Evolutionary conservation across 1,139 yeast genomes (phyloP).

Genomic region (Magnusiomyces paraingens): DNA sequence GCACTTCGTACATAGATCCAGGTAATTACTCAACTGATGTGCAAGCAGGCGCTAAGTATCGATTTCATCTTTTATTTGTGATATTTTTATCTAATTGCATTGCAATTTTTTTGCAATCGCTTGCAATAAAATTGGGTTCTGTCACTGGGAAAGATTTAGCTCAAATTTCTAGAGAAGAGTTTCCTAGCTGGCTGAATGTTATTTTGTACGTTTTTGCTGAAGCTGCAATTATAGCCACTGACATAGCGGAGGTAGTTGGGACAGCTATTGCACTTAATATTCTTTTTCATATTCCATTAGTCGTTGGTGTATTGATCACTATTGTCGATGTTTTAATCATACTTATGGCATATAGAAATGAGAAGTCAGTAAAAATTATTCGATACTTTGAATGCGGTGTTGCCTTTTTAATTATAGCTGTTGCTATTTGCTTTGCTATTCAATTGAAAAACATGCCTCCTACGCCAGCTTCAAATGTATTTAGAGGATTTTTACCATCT

Average conservation of each 20-base stretch:
- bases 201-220: conserved; percentile 70
- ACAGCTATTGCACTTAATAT: conserved; percentile 87
- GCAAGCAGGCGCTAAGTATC: conserved; percentile 84
- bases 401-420: conserved; percentile 66
- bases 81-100: conserved; percentile 75
- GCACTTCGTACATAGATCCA: conserved; percentile 78
- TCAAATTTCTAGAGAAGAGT: conserved; percentile 71
- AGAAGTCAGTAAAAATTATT: conserved; percentile 71
- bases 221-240: conserved; percentile 85
- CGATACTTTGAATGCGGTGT: conserved; percentile 81
- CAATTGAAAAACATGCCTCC: conserved; percentile 57
- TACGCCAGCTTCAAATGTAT: conserved; percentile 48
- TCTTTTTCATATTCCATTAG: conserved; percentile 66
- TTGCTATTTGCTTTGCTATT: conserved; percentile 77
- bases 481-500: conserved; percentile 76
- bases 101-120: conserved; percentile 78
- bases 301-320: conserved; percentile 74
- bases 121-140: conserved; percentile 80
- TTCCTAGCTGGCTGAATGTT: conserved; percentile 56
- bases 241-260: conserved; percentile 92
- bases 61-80: conserved; percentile 74
- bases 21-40: conserved; percentile 96
- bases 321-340: conserved; percentile 80
- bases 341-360: conserved; percentile 81
- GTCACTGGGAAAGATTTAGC: conserved; percentile 90